Percentiles rank a stretch among this genome's conserved stretches.
These are phyloP conservation scores for Trichomonascaceae sp. DNA, from an alignment of 1,139 yeast species.

Conservation along the genomic window DNA sequence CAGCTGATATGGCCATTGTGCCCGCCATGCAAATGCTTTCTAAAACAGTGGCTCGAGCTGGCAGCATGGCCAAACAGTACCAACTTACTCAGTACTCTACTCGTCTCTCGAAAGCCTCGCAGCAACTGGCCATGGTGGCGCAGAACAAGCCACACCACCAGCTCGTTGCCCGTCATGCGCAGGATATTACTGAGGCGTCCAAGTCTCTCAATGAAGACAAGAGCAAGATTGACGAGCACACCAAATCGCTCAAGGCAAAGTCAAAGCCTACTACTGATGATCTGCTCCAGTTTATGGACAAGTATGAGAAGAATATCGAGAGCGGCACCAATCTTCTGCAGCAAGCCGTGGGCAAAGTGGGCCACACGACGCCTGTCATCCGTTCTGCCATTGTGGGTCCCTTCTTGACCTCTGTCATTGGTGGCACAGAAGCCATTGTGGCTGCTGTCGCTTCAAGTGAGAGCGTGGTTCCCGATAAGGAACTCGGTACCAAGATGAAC, in stretches of 20 bases:
- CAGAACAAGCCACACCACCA: slow-evolving; percentile 1
- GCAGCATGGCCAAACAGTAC: slow-evolving; percentile 6
- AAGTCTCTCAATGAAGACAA: slow-evolving; percentile 9
- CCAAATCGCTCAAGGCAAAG: slow-evolving; percentile 9
- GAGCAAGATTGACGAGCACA: slow-evolving; percentile 12
- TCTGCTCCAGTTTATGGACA: slow-evolving; percentile 15
- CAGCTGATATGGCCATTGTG: slow-evolving; percentile 11
- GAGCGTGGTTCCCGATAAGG: too few relatives aligned
- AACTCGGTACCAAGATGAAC: too few relatives aligned
- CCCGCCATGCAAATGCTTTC: slow-evolving; percentile 13
- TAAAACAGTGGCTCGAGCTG: slow-evolving; percentile 4
- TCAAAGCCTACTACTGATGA: slow-evolving; percentile 15
- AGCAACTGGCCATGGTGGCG: slow-evolving; percentile 3
- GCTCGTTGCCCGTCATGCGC: slow-evolving; percentile 3
- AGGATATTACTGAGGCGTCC: slow-evolving; percentile 3
- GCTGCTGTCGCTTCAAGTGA: slow-evolving; percentile 14
- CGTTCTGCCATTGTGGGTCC: slow-evolving; percentile 17
- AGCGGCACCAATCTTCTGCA: slow-evolving; percentile 14
- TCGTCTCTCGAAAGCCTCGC: slow-evolving; percentile 6
- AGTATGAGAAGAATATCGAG: slow-evolving; percentile 21
- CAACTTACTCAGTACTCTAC: slow-evolving; percentile 5
- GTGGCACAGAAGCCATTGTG: slow-evolving; percentile 10
- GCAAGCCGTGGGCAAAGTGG: slow-evolving; percentile 13
- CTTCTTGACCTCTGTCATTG: slow-evolving; percentile 8
- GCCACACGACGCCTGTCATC: slow-evolving; percentile 13